Percentiles rank a stretch among this genome's conserved stretches.
Conservation (phyloP, 2,329 filamentous ascomycete species). For the Colletotrichum phormii region DNA sequence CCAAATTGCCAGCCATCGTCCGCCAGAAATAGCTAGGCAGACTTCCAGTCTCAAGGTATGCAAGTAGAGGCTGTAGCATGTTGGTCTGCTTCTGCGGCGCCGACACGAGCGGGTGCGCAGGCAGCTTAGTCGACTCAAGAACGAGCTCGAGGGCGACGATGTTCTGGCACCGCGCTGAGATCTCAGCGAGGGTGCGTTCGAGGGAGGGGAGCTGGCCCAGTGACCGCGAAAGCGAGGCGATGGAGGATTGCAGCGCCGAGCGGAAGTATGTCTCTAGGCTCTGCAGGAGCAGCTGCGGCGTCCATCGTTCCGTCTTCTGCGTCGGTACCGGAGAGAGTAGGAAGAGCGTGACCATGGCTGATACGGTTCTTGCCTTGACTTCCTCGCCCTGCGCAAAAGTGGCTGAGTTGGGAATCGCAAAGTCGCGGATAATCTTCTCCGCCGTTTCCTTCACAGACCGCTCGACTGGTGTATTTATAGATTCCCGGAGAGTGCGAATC, state of each 20-base stretch:
- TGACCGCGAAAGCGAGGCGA: constrained; percentile 79
- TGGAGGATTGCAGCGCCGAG: constrained; percentile 81
- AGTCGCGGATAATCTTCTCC: constrained; percentile 85
- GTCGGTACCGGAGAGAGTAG: constrained; percentile 78
- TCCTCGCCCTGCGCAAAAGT: constrained; percentile 78
- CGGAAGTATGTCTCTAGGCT: constrained; percentile 86
- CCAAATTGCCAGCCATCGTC: constrained; percentile 82
- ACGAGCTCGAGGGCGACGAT: constrained; percentile 88
- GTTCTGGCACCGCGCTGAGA: constrained; percentile 88
- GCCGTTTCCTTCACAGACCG: constrained; percentile 77
- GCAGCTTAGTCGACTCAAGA: constrained; percentile 75
- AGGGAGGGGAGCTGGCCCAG: constrained; percentile 84
- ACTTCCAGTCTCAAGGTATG: constrained; percentile 86
- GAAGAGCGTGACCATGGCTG: constrained; percentile 82
- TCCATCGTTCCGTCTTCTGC: constrained; percentile 65
- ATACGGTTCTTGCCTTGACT: constrained; percentile 77
- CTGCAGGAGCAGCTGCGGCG: constrained; percentile 78
- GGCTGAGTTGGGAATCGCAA: constrained; percentile 72
- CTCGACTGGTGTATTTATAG: constrained; percentile 79
- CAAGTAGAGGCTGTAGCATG: constrained; percentile 79
- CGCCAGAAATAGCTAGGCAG: constrained; percentile 95
- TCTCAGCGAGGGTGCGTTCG: constrained; percentile 84
- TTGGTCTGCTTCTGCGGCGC: constrained; percentile 50
- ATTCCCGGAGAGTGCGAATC: constrained; percentile 76
- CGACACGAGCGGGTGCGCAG: constrained; percentile 74